Evolutionary conservation across 306 rosid species (phyloP).

Genomic region (Quercus gilva): DNA sequence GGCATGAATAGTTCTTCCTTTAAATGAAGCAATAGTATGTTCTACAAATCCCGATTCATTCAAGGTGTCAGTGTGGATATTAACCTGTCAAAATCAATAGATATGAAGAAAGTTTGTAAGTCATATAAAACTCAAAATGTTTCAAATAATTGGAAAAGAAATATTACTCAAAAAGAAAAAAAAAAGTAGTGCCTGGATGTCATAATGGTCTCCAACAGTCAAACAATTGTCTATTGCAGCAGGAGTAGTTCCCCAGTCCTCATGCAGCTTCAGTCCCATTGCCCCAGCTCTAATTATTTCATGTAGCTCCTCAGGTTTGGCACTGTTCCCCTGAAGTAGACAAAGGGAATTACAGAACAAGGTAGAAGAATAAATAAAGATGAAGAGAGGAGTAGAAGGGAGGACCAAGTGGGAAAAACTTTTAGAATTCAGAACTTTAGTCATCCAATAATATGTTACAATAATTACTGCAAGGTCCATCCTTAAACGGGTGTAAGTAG

Average conservation of each 20-base stretch:
- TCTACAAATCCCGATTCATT: conserved; percentile 96
- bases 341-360: conserved; percentile 1
- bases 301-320: conserved; percentile 65
- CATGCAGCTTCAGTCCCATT: conserved; percentile 95
- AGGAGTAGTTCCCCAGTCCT: conserved; percentile 97
- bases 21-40: conserved; percentile 78
- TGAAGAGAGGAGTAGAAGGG: neutral
- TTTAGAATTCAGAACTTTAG: neutral
- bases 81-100: conserved; percentile 55
- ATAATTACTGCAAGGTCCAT: neutral
- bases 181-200: conserved; percentile 61
- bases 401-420: neutral
- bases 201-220: conserved; percentile 67
- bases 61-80: conserved; percentile 94
- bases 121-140: conserved; percentile 1
- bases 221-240: conserved; percentile 84
- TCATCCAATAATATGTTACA: no score
- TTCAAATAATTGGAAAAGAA: neutral
- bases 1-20: conserved; percentile 88
- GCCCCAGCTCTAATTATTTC: conserved; percentile 87
- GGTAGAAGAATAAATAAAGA: neutral
- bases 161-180: neutral
- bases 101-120: conserved; percentile 4
- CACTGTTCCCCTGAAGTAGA: conserved; percentile 68
- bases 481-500: neutral